A percentile compares a stretch with the other conserved stretches of the same genome.
phyloP scores from a whole-genome alignment of 139 green algal species.

The Nannochloris sp. region DNA sequence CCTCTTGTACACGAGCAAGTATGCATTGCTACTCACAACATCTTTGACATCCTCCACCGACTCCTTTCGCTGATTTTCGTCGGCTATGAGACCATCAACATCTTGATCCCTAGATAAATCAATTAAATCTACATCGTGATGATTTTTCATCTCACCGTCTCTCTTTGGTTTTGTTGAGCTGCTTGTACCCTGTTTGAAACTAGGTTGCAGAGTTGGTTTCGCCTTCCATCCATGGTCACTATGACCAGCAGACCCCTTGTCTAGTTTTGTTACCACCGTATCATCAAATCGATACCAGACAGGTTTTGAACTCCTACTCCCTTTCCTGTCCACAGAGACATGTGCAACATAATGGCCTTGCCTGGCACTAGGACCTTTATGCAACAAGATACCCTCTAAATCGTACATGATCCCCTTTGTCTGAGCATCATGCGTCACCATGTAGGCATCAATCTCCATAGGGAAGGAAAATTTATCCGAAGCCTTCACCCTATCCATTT shows the following conservation, averaged over 20 bases:
- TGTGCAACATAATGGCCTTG: conserved; percentile 73
- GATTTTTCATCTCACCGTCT: not conserved
- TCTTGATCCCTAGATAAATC: not conserved
- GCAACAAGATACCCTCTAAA: conserved; percentile 71
- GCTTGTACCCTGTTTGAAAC: not conserved
- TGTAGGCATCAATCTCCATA: conserved; percentile 29
- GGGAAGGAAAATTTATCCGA: conserved; percentile 72
- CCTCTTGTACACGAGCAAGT: conserved; percentile 63
- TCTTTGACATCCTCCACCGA: conserved; percentile 4
- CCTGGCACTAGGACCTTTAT: conserved; percentile 66
- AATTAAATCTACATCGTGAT: not conserved
- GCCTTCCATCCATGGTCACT: conserved; percentile 31
- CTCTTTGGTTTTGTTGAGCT: not conserved
- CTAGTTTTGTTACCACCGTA: conserved; percentile 45
- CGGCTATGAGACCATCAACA: no score
- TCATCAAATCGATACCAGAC: conserved; percentile 88
- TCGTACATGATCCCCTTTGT: conserved; percentile 38
- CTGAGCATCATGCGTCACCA: not conserved
- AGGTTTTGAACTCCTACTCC: conserved; percentile 11
- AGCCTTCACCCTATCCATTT: conserved; percentile 67
- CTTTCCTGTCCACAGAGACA: not conserved
- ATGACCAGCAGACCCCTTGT: conserved; percentile 30
- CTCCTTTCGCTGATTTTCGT: not conserved
- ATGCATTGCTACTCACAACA: conserved; percentile 49
- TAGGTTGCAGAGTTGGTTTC: conserved; percentile 3